A percentile compares a stretch with the other conserved stretches of the same genome.
Evolutionary conservation across 768 basidiomycete species (phyloP).

Genomic region (Lactarius evosmus): DNA sequence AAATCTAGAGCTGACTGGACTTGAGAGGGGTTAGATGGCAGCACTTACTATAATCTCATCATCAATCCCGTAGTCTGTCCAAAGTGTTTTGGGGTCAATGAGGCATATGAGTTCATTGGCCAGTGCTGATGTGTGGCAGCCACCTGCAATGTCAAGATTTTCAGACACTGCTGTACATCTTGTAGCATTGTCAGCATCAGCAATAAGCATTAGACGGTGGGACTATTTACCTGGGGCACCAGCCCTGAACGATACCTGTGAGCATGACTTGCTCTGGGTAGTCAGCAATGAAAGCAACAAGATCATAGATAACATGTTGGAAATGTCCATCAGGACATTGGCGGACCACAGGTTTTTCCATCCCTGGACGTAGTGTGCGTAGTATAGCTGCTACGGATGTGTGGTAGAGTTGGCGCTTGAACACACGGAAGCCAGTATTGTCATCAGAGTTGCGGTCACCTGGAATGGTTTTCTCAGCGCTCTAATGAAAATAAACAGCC

Average conservation of each 20-base stretch:
- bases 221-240: constrained; percentile 13
- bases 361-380: not conserved
- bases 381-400: not conserved
- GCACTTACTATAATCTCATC: too few species aligned
- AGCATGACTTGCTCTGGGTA: constrained; percentile 3
- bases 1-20: too few species aligned
- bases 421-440: not conserved
- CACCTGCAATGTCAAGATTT: too few species aligned
- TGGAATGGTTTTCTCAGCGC: not conserved
- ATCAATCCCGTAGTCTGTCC: too few species aligned
- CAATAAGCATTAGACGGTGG: too few species aligned
- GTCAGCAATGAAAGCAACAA: constrained; percentile 22
- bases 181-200: not conserved
- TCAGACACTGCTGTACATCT: not conserved
- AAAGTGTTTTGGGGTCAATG: too few species aligned
- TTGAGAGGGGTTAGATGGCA: too few species aligned
- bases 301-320: constrained; percentile 10
- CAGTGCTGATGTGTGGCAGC: too few species aligned
- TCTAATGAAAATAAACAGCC: too few species aligned
- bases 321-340: constrained; percentile 17
- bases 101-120: too few species aligned
- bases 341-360: constrained; percentile 1
- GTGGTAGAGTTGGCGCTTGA: not conserved
- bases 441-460: not conserved
- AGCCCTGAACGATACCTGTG: constrained; percentile 18